These are phyloP conservation scores for Zygosaccharomyces siamensis DNA, from an alignment of 805 yeast species.

Conservation along the genomic window DNA sequence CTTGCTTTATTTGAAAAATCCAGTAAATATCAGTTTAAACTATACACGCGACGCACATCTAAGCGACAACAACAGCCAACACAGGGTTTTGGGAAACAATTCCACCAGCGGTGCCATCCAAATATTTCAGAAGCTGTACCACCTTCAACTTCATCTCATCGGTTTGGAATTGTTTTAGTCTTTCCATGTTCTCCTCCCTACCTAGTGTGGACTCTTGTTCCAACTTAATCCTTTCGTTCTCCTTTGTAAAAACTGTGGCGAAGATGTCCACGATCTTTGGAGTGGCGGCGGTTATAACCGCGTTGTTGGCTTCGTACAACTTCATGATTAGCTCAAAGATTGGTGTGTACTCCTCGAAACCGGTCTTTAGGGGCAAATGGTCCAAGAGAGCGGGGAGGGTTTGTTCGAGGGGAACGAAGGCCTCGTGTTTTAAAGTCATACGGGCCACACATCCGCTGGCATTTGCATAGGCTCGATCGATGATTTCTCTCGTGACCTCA, in stretches of 20 bases:
- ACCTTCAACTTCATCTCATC: slow-evolving; percentile 63
- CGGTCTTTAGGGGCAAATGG: slow-evolving; percentile 82
- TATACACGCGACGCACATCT: slow-evolving; percentile 1
- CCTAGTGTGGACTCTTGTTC: slow-evolving; percentile 74
- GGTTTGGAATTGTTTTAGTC: slow-evolving; percentile 70
- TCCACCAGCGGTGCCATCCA: slow-evolving; percentile 62
- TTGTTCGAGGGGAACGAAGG: slow-evolving; percentile 69
- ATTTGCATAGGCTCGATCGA: slow-evolving; percentile 83
- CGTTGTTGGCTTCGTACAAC: slow-evolving; percentile 61
- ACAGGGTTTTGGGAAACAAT: slow-evolving; percentile 46
- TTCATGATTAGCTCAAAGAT: slow-evolving; percentile 72
- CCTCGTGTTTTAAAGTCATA: slow-evolving; percentile 69
- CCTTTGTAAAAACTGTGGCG: slow-evolving; percentile 66
- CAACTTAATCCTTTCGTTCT: slow-evolving; percentile 65
- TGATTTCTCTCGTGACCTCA: slow-evolving; percentile 72
- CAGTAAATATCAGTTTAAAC: background rate
- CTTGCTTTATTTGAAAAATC: background rate
- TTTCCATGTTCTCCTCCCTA: slow-evolving; percentile 76
- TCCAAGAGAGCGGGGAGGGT: slow-evolving; percentile 67
- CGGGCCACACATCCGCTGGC: slow-evolving; percentile 97
- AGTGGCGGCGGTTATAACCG: slow-evolving; percentile 49
- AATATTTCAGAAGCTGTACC: slow-evolving; percentile 63
- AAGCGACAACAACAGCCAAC: slow-evolving; percentile 36
- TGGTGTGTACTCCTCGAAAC: slow-evolving; percentile 89
- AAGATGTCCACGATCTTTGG: slow-evolving; percentile 63